These are phyloP conservation scores for Triangularia verruculosa DNA, from an alignment of 2,329 filamentous ascomycete genomes.

Conservation along the genomic window DNA sequence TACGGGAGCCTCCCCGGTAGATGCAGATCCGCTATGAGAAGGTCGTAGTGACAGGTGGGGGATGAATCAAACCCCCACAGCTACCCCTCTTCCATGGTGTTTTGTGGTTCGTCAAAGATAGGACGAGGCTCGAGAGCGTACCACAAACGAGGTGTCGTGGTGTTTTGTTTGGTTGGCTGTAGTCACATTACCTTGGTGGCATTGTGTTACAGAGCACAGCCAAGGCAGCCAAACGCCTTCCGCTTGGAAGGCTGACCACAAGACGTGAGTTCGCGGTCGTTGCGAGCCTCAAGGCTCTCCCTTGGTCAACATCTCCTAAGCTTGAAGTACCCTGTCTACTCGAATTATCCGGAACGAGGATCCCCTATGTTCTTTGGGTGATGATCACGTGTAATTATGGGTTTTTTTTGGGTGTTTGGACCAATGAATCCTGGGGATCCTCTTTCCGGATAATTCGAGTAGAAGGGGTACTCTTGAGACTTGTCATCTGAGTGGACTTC, in stretches of 20 bases:
- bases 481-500: neutral
- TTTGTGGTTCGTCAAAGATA: neutral
- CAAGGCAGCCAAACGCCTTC: neutral
- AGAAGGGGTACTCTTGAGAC: too few relatives aligned
- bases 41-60: neutral
- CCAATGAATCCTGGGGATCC: too few relatives aligned
- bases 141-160: neutral
- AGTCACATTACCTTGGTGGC: neutral
- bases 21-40: neutral
- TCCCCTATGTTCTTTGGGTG: too few relatives aligned
- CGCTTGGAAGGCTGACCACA: neutral
- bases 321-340: too few relatives aligned
- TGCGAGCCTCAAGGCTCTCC: neutral
- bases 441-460: too few relatives aligned
- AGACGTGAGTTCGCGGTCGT: neutral
- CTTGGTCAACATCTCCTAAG: neutral
- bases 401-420: too few relatives aligned
- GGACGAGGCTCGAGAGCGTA: neutral
- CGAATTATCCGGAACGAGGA: too few relatives aligned
- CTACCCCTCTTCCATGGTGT: neutral
- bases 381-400: too few relatives aligned
- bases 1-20: neutral
- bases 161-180: neutral
- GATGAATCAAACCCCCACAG: neutral
- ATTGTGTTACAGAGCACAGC: neutral